Percentiles rank a stretch among this genome's conserved stretches.
These are phyloP conservation scores for Brassica carinata DNA, from an alignment of 345 rosid genomes.

Conservation along the genomic window DNA sequence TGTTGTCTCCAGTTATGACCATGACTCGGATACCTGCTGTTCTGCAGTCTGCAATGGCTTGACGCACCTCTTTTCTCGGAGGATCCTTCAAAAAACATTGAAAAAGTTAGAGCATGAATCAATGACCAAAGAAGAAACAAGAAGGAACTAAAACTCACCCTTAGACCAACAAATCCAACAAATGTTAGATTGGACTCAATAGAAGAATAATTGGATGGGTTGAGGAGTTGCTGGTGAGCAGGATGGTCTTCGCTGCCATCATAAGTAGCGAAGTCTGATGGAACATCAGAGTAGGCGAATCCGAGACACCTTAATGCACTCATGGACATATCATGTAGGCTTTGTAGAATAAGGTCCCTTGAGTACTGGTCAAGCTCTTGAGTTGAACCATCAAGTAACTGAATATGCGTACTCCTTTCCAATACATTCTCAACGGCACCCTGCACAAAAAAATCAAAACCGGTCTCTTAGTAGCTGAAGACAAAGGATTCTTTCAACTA, in stretches of 20 bases:
- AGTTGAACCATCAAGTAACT: conserved; percentile 74
- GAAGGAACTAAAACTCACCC: conserved; percentile 53
- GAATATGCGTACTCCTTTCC: conserved; percentile 81
- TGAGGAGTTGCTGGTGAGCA: conserved; percentile 78
- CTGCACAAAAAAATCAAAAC: conserved; percentile 48
- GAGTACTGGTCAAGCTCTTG: conserved; percentile 62
- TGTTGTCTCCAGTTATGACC: conserved; percentile 97
- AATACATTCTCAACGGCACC: conserved; percentile 92
- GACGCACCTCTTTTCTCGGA: conserved; percentile 88
- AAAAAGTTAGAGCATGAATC: neutral
- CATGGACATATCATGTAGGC: conserved; percentile 73
- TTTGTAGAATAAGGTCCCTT: conserved; percentile 56
- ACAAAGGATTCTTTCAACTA: neutral
- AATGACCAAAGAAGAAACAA: neutral
- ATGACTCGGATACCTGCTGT: conserved; percentile 97
- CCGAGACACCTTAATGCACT: conserved; percentile 86
- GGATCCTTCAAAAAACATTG: conserved; percentile 66
- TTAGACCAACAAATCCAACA: conserved; percentile 84
- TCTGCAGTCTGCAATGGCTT: conserved; percentile 95
- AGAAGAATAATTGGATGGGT: conserved; percentile 71
- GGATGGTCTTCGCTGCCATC: conserved; percentile 91
- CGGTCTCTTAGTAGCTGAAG: neutral
- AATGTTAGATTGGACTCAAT: conserved; percentile 78
- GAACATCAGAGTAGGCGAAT: conserved; percentile 70
- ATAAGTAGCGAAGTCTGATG: conserved; percentile 62